phyloP scores from a whole-genome alignment of 306 rosid genomes.

The Betula pendula region DNA sequence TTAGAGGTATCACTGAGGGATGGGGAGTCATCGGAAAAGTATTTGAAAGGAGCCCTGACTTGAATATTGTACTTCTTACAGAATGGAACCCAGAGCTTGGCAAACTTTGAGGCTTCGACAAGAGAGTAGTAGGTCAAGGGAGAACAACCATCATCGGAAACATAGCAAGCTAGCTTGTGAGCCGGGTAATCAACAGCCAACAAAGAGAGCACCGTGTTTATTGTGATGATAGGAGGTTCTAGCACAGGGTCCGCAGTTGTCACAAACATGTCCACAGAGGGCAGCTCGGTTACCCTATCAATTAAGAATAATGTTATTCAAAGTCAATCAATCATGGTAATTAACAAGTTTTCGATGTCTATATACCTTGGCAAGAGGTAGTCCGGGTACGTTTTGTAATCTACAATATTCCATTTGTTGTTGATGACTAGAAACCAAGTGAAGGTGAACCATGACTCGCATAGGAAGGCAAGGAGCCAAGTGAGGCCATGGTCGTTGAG shows the following conservation, averaged over 20 bases:
- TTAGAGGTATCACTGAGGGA: background rate
- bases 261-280: constrained; percentile 67
- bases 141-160: constrained; percentile 80
- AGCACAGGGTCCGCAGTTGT: constrained; percentile 65
- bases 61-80: constrained; percentile 55
- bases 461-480: constrained; percentile 55
- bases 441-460: constrained; percentile 66
- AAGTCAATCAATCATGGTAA: too few species aligned
- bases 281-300: constrained; percentile 51
- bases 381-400: constrained; percentile 38
- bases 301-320: background rate
- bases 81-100: constrained; percentile 64
- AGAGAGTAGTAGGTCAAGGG: constrained; percentile 48
- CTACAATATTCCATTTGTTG: constrained; percentile 55
- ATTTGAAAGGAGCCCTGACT: constrained; percentile 65
- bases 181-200: constrained; percentile 76
- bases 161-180: constrained; percentile 69
- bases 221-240: constrained; percentile 69
- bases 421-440: constrained; percentile 33
- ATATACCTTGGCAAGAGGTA: constrained; percentile 33
- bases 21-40: constrained; percentile 33
- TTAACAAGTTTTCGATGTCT: too few species aligned
- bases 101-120: constrained; percentile 54
- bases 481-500: constrained; percentile 28
- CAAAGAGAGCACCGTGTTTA: constrained; percentile 67